Conservation (phyloP, 371 early-diverging fungal genomes). For the Dichotomocladium elegans region DNA sequence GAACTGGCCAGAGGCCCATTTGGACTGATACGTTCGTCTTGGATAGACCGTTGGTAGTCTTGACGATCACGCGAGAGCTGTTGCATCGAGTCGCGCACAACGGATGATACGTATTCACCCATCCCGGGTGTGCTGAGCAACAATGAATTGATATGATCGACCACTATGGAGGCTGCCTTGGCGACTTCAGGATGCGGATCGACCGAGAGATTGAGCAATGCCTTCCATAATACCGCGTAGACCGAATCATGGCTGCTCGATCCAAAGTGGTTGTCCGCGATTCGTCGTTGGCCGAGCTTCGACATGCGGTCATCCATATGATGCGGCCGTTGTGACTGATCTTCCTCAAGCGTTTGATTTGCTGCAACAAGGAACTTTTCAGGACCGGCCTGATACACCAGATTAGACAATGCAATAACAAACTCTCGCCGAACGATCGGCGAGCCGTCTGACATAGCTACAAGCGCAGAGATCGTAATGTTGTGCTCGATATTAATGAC, state of each 20-base stretch:
- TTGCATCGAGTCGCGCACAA: slow-evolving; percentile 28
- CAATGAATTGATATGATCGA: slow-evolving; percentile 69
- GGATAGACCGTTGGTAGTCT: neutral
- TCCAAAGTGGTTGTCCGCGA: slow-evolving; percentile 29
- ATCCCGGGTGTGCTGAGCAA: slow-evolving; percentile 35
- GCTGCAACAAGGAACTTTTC: slow-evolving; percentile 65
- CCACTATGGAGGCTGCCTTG: slow-evolving; percentile 55
- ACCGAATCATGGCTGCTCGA: slow-evolving; percentile 49
- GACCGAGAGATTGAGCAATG: slow-evolving; percentile 68
- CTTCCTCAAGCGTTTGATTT: slow-evolving; percentile 64
- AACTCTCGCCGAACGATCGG: slow-evolving; percentile 82
- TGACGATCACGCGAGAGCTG: slow-evolving; percentile 8
- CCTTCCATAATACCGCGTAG: slow-evolving; percentile 73
- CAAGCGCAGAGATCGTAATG: slow-evolving; percentile 60
- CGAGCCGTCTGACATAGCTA: slow-evolving; percentile 71
- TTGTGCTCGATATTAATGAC: slow-evolving; percentile 68
- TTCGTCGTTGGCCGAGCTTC: neutral
- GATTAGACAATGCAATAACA: slow-evolving; percentile 64
- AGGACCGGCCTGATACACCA: slow-evolving; percentile 58
- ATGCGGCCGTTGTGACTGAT: slow-evolving; percentile 15
- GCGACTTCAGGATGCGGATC: slow-evolving; percentile 79
- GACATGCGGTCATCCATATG: neutral
- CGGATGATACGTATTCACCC: slow-evolving; percentile 33
- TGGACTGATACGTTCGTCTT: too few relatives aligned
- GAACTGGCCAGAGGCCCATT: slow-evolving; percentile 3